Base-by-base conservation (phyloP, 225 moss, liverwort and hornwort species). In the Sphagnum contortum region DNA sequence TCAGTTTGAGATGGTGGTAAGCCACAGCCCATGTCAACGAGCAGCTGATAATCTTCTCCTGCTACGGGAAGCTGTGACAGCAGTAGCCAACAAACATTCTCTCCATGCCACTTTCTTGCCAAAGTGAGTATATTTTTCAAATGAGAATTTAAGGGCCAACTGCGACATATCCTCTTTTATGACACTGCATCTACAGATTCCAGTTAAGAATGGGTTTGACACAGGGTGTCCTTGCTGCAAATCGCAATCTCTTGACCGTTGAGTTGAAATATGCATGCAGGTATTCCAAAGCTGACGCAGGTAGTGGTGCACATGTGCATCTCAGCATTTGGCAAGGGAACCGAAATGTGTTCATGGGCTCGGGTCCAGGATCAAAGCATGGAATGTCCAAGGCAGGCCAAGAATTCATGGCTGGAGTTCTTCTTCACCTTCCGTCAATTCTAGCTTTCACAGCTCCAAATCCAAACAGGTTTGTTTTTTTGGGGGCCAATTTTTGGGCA, bases 391-490 rank as follows among this genome's bases (percentile, higher is more conserved):
- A 75, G 47, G 70, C 54, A 2, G 94, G 87, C 55, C 54, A 69
- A 51, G 75, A 77, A 44, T 88, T 91, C 47, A 51, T 91, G 57
- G 94, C 91, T 69, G 94, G 94, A 12, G 61, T 94, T 71, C 82
- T 87, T 50, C 76, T 88, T 60, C 89, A 94, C 70, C 70, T 94
- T 64, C 91, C 94, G 52, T 77, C 91, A 48, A 70, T 94, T 55
- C 76, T 91, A 12, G 89, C 89, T 3, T 79, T 94, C 65, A 80
- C 68, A 49, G 73, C 87, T 72, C 80, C 94, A 47, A 73, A 86
- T 82, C 56, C 94, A 66, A 72, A 66, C 71, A 79, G 86, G 92
- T 76, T 78, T 45, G 13, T 3, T 6, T 44, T 10, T 11, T 44
- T 48, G n/a, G 12, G 12, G 59, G 0, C 6, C 46, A 48, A 29